Evolutionary conservation across 768 basidiomycete genomes (phyloP).

Genomic region (Agrocybe praecox): DNA sequence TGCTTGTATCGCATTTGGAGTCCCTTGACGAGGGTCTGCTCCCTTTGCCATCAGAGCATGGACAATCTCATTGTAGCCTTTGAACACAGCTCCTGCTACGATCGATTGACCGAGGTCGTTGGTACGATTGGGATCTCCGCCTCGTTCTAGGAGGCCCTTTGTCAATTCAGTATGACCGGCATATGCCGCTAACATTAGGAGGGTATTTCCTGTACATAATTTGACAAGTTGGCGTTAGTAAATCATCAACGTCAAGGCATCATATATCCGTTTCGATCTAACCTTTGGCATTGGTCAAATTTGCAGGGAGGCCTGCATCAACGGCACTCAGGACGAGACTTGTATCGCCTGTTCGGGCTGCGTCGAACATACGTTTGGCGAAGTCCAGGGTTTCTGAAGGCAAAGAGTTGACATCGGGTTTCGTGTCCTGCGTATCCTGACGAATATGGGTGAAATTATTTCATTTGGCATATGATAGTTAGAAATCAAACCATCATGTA

Average conservation of each 20-base stretch:
- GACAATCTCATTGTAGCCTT: constrained; percentile 66
- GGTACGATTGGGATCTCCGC: constrained; percentile 66
- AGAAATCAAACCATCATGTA: no score
- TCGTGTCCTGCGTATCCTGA: neutral
- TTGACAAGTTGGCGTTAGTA: no score
- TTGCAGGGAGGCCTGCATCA: constrained; percentile 68
- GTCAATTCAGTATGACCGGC: constrained; percentile 62
- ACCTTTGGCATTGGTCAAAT: constrained; percentile 76
- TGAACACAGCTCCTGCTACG: constrained; percentile 79
- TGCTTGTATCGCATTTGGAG: constrained; percentile 68
- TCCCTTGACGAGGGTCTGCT: constrained; percentile 68
- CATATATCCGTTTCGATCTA: neutral
- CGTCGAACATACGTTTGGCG: constrained; percentile 76
- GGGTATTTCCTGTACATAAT: constrained; percentile 60
- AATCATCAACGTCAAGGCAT: no score
- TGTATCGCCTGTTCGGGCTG: constrained; percentile 62
- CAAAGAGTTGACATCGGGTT: constrained; percentile 22
- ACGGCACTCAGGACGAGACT: constrained; percentile 59
- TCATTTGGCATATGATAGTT: no score
- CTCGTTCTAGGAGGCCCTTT: constrained; percentile 51
- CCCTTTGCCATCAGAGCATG: constrained; percentile 51
- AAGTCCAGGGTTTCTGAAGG: constrained; percentile 50
- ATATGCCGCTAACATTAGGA: constrained; percentile 81
- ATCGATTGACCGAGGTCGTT: constrained; percentile 78
- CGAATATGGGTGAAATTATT: neutral